Percentiles rank a stretch among this genome's conserved stretches.
Evolutionary conservation across 1,284 basidiomycete genomes (phyloP).

Genomic region (Ganoderma resinaceum): DNA sequence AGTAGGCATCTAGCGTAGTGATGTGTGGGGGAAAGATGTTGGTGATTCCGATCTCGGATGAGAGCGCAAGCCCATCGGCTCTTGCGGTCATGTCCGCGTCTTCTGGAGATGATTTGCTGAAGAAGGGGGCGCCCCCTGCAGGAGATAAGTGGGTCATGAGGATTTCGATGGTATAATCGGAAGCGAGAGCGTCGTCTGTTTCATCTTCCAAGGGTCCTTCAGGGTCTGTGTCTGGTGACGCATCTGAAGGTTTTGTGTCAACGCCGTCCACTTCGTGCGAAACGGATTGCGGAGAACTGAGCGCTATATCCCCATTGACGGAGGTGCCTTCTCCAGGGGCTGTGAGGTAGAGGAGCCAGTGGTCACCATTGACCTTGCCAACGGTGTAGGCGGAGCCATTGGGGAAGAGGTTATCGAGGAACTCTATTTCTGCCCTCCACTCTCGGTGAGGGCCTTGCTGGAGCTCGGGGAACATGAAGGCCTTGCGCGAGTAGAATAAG

Average conservation of each 20-base stretch:
- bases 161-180: slow-evolving; percentile 97
- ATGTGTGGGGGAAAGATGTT: slow-evolving; percentile 81
- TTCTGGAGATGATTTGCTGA: slow-evolving; percentile 52
- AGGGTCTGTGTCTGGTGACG: slow-evolving; percentile 8
- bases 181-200: slow-evolving; percentile 42
- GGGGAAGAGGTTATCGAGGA: slow-evolving; percentile 88
- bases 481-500: slow-evolving; percentile 98
- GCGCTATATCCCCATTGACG: slow-evolving; percentile 31
- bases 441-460: slow-evolving; percentile 94
- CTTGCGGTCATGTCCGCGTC: slow-evolving; percentile 54
- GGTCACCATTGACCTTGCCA: slow-evolving; percentile 98
- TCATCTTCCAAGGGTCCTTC: slow-evolving; percentile 29
- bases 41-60: slow-evolving; percentile 82
- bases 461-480: slow-evolving; percentile 99
- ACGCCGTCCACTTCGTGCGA: slow-evolving; percentile 28
- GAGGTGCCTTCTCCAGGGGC: slow-evolving; percentile 53
- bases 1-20: slow-evolving; percentile 91
- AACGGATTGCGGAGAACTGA: slow-evolving; percentile 35
- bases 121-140: slow-evolving; percentile 81
- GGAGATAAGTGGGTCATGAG: slow-evolving; percentile 96
- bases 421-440: slow-evolving; percentile 94
- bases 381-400: slow-evolving; percentile 95
- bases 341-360: slow-evolving; percentile 97
- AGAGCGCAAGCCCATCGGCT: slow-evolving; percentile 72
- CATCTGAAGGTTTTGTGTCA: slow-evolving; percentile 11